Base-by-base conservation (phyloP, 371 early-diverging fungal genomes). In the Mucor piriformis region DNA sequence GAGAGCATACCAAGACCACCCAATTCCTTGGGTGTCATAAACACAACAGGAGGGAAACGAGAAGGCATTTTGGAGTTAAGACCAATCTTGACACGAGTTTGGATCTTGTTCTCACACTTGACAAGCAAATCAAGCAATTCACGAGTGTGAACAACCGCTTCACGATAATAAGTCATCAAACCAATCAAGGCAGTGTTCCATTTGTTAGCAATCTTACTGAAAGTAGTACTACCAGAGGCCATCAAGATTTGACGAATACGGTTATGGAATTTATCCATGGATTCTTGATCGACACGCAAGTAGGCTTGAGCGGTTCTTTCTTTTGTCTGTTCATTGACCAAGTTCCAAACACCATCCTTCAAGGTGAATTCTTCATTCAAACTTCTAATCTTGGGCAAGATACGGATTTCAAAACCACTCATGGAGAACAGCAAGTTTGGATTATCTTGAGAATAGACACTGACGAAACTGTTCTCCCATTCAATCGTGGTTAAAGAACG, bases 1-100 rank as follows among this genome's bases (percentile, higher is more conserved):
- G 95, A 96, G 42, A 99, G 82, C 99, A 99, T 98, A 59, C 98
- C 98, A 20, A 99, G 84, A 58, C 99, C 99, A 67, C 99, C 99
- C 59, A 97, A 77, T 79, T 98, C 97, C 23, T 73, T 73, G 20
- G 73, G 73, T 1, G 69, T 69, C 64, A 92, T 94, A 76, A 97
- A 95, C 1, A 98, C 91, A 4, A 95, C 95, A 16, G 96, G 96
- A 37, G 99, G 99, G 90, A 99, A 99, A 73, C 99, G 88, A 27
- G 88, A 88, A 59, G 99, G 98, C 98, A 99, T 99, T 81, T 99
- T 99, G 48, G 95, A 94, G 81, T 99, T 99, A 63, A 99, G 88
- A 66, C 97, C 98, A 76, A 95, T 95, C 89, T 98, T 99, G 76
- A 99, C 91, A 79, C 96, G 90, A n/a, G 96, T 95, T 75, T 98